These are phyloP conservation scores for Wickerhamomyces sp. DNA, from an alignment of 1,139 yeast genomes.

Conservation along the genomic window DNA sequence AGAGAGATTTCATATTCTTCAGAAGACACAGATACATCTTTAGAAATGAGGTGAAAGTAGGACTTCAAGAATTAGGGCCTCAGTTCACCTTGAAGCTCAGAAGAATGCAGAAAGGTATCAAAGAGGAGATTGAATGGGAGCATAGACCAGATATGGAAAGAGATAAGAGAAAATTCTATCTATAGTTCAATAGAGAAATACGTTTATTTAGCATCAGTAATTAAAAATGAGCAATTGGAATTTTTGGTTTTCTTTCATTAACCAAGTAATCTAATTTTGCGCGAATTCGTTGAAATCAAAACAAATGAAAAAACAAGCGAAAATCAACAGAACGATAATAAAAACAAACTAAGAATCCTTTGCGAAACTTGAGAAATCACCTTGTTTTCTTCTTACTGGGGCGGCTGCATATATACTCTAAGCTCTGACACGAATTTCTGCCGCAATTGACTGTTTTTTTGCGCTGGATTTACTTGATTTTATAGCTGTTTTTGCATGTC, in stretches of 20 bases:
- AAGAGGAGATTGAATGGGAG: constrained; percentile 94
- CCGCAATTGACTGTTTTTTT: not conserved
- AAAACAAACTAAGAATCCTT: not conserved
- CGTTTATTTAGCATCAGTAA: not conserved
- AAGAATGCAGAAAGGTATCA: constrained; percentile 85
- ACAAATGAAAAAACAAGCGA: constrained; percentile 2
- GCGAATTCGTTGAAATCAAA: constrained; percentile 3
- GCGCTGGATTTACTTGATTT: not conserved
- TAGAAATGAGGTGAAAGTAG: constrained; percentile 85
- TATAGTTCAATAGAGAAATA: constrained; percentile 31
- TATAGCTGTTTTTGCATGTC: not conserved
- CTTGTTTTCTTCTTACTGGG: no score
- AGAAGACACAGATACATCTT: constrained; percentile 92
- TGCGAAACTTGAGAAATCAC: not conserved
- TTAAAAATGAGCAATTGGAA: no score
- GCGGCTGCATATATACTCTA: not conserved
- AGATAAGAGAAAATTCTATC: constrained; percentile 87
- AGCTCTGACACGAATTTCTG: not conserved
- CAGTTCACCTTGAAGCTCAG: constrained; percentile 88
- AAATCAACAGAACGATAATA: constrained; percentile 1
- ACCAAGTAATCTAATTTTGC: not conserved
- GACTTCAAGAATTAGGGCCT: constrained; percentile 94
- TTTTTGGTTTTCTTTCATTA: no score
- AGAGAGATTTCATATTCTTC: constrained; percentile 90
- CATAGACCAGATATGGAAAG: constrained; percentile 94